Base-by-base conservation (phyloP, 2,329 filamentous ascomycete species). In the Fusarium sp. region DNA sequence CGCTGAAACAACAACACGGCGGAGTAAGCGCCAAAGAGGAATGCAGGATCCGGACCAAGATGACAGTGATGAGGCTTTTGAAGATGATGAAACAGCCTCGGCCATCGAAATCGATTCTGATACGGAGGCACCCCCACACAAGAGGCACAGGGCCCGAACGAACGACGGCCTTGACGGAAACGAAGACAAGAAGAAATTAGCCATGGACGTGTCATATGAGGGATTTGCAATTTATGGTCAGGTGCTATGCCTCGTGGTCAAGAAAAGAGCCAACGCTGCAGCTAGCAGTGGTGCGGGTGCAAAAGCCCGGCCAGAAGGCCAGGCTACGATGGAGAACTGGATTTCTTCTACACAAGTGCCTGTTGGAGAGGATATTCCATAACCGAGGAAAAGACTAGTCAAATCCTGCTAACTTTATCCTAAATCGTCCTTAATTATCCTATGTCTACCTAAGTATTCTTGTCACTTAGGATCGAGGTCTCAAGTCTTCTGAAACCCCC, bases 151-250 rank as follows among this genome's bases (percentile, higher is more conserved):
- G 77, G 83, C 75, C 48, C 78, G 75, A 37, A 72, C 71, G 37
- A 76, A 77, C 52, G 76, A 77, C 53, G 68, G 58, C 49, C 77
- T 77, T 27, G 81, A 78, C 20, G 79, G 78, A 20, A 79, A 80
- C 13, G 90, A 92, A 62, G 92, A 97, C 77, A 97, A 98, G 83
- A 98, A 99, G 85, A 98, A 98, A 80, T 83, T 97, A 75, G 89
- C 88, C 23, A 89, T 98, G 84, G 91, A 92, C 68, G 96, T 95
- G 30, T 91, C 90, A 17, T 99, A 98, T 81, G 94, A 98, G 77
- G 95, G 96, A 12, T 98, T 98, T 82, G 93, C 92, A 75, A 98
- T 99, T 78, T 97, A 97, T 82, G 94, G 96, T 14, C 92, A 94
- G 74, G 94, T 97, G 49, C 85, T 99, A 30, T 98, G 95, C 81